Evolutionary conservation across 2,329 filamentous ascomycete species (phyloP), one percentile per base, ranked within the genome.

Genomic region (Diplodia scrobiculata): DNA sequence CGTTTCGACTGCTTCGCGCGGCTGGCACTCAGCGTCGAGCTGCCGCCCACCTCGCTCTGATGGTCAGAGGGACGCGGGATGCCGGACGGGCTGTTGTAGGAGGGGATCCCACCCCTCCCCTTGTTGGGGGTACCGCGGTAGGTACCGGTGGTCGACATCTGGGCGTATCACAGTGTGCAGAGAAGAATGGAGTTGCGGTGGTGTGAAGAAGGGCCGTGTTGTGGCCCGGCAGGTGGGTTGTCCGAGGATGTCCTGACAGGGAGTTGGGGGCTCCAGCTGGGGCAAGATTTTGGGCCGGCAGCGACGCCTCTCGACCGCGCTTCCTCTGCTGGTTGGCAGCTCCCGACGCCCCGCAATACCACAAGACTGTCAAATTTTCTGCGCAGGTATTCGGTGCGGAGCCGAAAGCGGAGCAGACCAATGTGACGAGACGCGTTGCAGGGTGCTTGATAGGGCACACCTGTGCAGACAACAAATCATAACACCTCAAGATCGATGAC

Each of bases 1-100:
- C 93, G 89, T 83, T 98, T 98, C 72, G 89, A 90, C 84, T 97
- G 94, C 82, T 97, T 97, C 79, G 95, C 91, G 75, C 95, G 88
- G 79, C 94, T 98, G 72, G 92, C 91, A 81, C 92, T 97, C 81
- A 97, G 86, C 48, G 90, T 88, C 65, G 91, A 91, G 80, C 82
- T 87, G 73, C 75, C 73, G n/a, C 65, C 65, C 11, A 66, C 65
- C 52, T 66, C 65, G 34, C 65, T 66, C 4, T 66, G 65, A 25
- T 66, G 55, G 29, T 62, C 65, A 60, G 90, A 86, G 53, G 90
- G 90, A 73, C 91, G 85, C 72, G 89, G 90, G 74, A 92, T 92
- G 74, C 80, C 84, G 59, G 90, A 92, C 67, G 82, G 87, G 77
- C 86, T 89, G 78, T 84, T 86, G 75, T 79, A 78, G 76, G 88